Percentiles rank a stretch among this genome's conserved stretches.
Evolutionary conservation across 148 eudicot genomes (phyloP).

Genomic region (Camellia lanceoleosa): DNA sequence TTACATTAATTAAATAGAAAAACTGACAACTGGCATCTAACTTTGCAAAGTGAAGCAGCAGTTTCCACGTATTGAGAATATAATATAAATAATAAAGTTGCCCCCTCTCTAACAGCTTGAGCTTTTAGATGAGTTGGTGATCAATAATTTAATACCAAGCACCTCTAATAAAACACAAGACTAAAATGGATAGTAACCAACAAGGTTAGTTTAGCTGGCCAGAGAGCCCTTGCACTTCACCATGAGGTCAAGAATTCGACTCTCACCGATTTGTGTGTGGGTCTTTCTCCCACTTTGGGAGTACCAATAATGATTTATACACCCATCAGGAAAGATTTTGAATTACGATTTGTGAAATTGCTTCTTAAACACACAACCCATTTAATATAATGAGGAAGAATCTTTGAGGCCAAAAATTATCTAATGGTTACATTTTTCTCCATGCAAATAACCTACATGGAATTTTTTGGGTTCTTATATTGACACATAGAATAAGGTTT

Average conservation of each 20-base stretch:
- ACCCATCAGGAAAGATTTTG: neutral
- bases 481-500: neutral
- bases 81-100: no score
- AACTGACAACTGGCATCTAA: neutral
- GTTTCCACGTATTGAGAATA: no score
- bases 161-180: neutral
- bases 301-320: neutral
- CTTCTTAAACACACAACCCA: neutral
- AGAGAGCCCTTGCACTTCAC: no score
- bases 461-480: neutral
- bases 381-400: neutral
- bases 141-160: neutral
- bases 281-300: no score
- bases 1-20: neutral
- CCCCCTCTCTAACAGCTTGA: no score
- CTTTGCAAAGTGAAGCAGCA: neutral
- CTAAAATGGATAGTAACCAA: neutral
- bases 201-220: no score
- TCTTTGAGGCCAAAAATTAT: neutral
- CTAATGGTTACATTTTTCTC: neutral
- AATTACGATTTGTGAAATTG: no score
- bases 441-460: neutral
- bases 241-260: no score
- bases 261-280: no score
- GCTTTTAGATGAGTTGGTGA: no score